A percentile compares a stretch with the other conserved stretches of the same genome.
phyloP scores from a whole-genome alignment of 2,329 filamentous ascomycete species.

The Rhexocercosporidium sp. region DNA sequence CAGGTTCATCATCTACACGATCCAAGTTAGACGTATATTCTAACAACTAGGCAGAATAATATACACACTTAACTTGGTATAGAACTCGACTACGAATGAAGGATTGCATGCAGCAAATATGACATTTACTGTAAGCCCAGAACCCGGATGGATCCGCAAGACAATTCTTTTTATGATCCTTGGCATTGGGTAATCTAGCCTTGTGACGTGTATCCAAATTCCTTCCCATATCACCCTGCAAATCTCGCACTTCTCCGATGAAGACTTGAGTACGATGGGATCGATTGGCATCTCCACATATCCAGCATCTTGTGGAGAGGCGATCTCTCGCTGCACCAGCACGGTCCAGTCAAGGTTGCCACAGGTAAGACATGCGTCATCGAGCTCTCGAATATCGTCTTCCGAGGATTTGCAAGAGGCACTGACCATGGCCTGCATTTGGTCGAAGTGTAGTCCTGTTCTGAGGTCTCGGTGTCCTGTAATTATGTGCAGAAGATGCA shows the following conservation, averaged over 20 bases:
- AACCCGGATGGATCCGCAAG: no score
- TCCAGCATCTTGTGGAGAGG: background rate
- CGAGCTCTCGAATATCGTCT: background rate
- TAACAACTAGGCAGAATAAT: no score
- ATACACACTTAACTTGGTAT: background rate
- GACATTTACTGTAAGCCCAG: no score
- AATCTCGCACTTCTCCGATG: background rate
- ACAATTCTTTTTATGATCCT: no score
- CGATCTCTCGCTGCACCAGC: background rate
- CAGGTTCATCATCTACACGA: background rate
- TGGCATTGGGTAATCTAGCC: background rate
- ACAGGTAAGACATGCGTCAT: background rate
- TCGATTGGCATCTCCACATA: background rate
- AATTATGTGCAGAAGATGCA: no score
- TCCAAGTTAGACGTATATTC: no score
- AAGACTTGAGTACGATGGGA: background rate
- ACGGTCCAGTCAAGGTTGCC: background rate
- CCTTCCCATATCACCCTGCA: background rate
- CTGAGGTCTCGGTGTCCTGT: no score
- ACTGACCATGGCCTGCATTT: no score
- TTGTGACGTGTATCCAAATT: background rate
- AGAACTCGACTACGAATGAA: background rate
- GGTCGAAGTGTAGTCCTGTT: no score
- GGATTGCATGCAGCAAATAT: no score
- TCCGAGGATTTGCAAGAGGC: no score